Base-by-base conservation (phyloP, 139 green algal species). In the Picochlorum costavermella region DNA sequence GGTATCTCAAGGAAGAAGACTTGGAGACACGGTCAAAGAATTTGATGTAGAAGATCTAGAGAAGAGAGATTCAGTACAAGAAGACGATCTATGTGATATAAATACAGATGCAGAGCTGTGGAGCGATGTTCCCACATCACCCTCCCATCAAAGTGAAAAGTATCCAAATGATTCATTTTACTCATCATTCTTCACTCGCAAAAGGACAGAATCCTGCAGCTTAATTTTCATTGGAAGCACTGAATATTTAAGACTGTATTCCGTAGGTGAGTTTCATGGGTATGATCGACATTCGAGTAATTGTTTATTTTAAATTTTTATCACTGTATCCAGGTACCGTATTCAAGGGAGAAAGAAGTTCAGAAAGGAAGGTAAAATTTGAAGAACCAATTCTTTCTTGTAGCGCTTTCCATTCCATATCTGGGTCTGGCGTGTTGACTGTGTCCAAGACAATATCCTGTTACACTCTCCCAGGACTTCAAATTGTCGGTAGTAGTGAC, bases 281-380 rank as follows among this genome's bases (percentile, higher is more conserved):
- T 23, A 28, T 26, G 33, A 40, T 40, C 9, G 8, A 13, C 11
- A 11, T 40, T 40, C 33, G 33, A 40, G 1, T 40, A 8, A 14
- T 5, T 53, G 9, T 14, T 53, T 20, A 53, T 6, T 53, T 2
- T 53, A 23, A 23, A 14, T 2, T 53, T 9, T 26, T 2, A 53
- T 53, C 12, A 26, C 9, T 53, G 10, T 14, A 13, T 48, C 44
- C 61, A 56, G 74, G 78, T 23, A 69, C 63, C 50, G 28, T 83
- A 26, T 56, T 33, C n/a, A 59, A 37, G 14, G n/a, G 50, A 30
- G 71, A 78, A 50, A 60, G 76, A 46, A 71, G 46, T 28, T 80
- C 74, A 3, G 31, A 69, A 48, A 69, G 63, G 29, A 82, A 82
- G 61, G 61, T 62, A 3, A 56, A 46, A 2, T 50, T 79, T 20